Base-by-base conservation (phyloP, 768 basidiomycete species). In the Sporobolomyces roseus region DNA sequence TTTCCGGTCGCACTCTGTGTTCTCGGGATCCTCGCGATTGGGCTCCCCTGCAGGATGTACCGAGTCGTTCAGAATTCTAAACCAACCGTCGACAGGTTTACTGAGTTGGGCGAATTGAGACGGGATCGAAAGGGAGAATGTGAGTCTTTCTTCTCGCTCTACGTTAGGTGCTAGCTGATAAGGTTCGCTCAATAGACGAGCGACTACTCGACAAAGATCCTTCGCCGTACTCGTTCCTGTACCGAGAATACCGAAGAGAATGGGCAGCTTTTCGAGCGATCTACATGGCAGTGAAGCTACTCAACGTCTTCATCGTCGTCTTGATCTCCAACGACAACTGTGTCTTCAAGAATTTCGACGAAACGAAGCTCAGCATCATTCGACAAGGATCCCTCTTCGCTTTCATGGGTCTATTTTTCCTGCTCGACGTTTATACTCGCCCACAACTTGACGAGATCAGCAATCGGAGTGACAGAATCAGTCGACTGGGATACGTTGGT, bases 161-260 rank as follows among this genome's bases (percentile, higher is more conserved):
- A 5, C 45, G 3, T 23, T 32, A n/a, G n/a, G n/a, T n/a, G n/a
- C n/a, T n/a, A 41, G 38, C 38, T 41, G 38, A 41, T 17, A 41
- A 41, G 17, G 38, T 17, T 29, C 12, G 89, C 7, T 33, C 10
- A 29, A 8, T n/a, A 60, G 58, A 90, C 68, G 84, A 87, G 68
- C 81, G 87, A 30, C 74, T 89, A 16, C 80, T 89, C 25, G 78
- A 80, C 58, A 83, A 85, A 4, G 89, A 90, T 77, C 79, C 77
- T 21, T 87, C 86, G 75, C 86, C 88, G 4, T 85, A 89, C 71
- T 81, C 82, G 2, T 90, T 89, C 76, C 79, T 91, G 6, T 90
- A 90, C 71, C 83, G 79, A 56, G 88, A 83, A 25, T 89, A 86
- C 74, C 85, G 89, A 9, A 82, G 87, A 5, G 82, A 81, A 14